A percentile compares a stretch with the other conserved stretches of the same genome.
These are phyloP conservation scores for Coemansia sp. DNA, from an alignment of 192 early-diverging fungal species.

Conservation along the genomic window DNA sequence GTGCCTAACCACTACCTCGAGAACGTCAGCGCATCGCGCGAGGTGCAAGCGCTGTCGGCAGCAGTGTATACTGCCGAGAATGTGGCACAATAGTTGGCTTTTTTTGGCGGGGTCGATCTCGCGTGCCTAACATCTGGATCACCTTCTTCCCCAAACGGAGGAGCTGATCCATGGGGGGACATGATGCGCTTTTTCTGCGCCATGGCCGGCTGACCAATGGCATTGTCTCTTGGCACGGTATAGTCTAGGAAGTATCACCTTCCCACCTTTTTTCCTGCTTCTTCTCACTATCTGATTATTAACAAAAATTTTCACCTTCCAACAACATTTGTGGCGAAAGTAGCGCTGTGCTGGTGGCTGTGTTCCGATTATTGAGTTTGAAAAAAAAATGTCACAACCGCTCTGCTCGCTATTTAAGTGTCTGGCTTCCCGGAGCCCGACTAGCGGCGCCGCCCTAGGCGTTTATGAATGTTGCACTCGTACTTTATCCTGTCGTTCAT, in stretches of 20 bases:
- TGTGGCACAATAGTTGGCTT: slow-evolving; percentile 14
- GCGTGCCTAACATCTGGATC: background rate
- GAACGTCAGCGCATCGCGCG: slow-evolving; percentile 67
- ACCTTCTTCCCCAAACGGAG: background rate
- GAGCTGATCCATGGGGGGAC: background rate
- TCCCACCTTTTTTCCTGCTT: background rate
- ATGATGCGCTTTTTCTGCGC: background rate
- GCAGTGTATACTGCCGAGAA: slow-evolving; percentile 74
- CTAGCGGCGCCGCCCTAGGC: background rate
- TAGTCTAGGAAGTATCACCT: background rate
- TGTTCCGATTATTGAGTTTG: background rate
- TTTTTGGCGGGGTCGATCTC: background rate
- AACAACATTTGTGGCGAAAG: background rate
- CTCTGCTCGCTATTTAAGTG: slow-evolving; percentile 10
- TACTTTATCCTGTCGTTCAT: background rate
- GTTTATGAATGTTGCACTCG: background rate
- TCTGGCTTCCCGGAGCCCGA: background rate
- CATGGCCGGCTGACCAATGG: background rate
- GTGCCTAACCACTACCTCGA: slow-evolving; percentile 75
- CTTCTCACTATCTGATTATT: background rate
- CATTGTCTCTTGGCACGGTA: background rate
- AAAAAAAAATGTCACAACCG: background rate
- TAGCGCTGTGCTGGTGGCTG: background rate
- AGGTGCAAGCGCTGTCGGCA: slow-evolving; percentile 76
- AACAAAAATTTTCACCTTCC: background rate